Evolutionary conservation across 202 grass and related monocot genomes (phyloP), one percentile per base, ranked within the genome.

Genomic region (Bolboschoenoplectus hybrid): DNA sequence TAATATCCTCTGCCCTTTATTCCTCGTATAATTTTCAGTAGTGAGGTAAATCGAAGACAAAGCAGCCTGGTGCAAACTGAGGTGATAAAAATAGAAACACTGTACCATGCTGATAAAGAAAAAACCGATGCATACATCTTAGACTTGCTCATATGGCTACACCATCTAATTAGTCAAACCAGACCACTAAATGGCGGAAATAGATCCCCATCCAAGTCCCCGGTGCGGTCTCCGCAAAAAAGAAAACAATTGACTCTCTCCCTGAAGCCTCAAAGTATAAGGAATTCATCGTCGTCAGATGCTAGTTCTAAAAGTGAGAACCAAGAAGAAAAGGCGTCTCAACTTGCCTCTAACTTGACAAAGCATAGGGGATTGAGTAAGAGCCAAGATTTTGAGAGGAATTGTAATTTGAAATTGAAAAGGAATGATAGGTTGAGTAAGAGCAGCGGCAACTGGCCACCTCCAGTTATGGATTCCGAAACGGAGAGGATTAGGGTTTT

Each of bases 111-210:
- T 0, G 88, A 97, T 84, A 91, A 93, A 87, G 50, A 56, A 10
- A 94, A 62, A 80, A 94, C 88, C 0, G 95, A 97, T 82, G 87
- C 51, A 38, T 88, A 82, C 86, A 90, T 97, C 49, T 88, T 94
- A 17, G 92, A 97, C 4, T 88, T 97, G 82, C 84, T 94, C 0
- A 87, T 94, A 72, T 89, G 92, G 95, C 89, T 97, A 80, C 95
- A 94, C 76, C 88, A 91, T 64, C 91, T 97, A 39, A 88, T 94
- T 43, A 88, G 66, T 75, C 95, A 83, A 85, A 88, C 87, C 61
- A 88, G 88, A 68, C 81, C 88, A 8, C 26, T 41, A 32, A 84
- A 67, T 86, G 87, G 43, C 34, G 85, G 79, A 0, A 85, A 67
- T 81, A 91, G 87, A 70, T 95, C 95, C 6, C 95, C 91, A 68